phyloP scores from a whole-genome alignment of 345 rosid genomes.

The Conringia planisiliqua region DNA sequence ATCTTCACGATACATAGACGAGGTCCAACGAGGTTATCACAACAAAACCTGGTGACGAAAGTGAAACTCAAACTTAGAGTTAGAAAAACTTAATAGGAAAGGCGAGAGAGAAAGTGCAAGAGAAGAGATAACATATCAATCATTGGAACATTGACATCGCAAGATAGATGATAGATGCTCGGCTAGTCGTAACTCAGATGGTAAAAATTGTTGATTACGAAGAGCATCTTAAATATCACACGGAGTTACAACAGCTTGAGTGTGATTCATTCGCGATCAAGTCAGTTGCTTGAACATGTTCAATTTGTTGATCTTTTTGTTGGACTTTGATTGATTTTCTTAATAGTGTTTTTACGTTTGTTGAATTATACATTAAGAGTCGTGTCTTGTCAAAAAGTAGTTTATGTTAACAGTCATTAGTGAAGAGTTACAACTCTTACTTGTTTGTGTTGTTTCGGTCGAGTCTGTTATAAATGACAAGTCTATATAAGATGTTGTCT shows the following conservation, averaged over 20 bases:
- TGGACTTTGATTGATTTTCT: too few relatives aligned
- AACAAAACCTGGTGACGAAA: neutral
- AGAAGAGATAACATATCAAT: neutral
- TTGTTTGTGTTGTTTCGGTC: too few relatives aligned
- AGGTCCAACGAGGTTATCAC: neutral
- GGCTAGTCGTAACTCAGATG: neutral
- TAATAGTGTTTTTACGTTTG: too few relatives aligned
- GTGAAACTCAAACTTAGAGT: neutral
- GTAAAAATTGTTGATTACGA: neutral
- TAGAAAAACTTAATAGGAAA: neutral
- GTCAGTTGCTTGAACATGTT: neutral
- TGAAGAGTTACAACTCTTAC: too few relatives aligned
- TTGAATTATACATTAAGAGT: too few relatives aligned
- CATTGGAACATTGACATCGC: neutral
- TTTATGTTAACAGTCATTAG: too few relatives aligned
- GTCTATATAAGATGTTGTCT: too few relatives aligned
- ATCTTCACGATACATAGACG: neutral
- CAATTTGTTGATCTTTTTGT: neutral
- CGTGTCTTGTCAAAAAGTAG: too few relatives aligned
- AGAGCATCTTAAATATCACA: neutral
- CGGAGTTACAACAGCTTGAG: neutral
- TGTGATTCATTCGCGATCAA: neutral
- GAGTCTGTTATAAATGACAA: too few relatives aligned
- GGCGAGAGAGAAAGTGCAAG: neutral
- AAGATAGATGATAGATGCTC: neutral